Evolutionary conservation across 805 yeast species (phyloP).

Genomic region (Ogataea ganodermae): DNA sequence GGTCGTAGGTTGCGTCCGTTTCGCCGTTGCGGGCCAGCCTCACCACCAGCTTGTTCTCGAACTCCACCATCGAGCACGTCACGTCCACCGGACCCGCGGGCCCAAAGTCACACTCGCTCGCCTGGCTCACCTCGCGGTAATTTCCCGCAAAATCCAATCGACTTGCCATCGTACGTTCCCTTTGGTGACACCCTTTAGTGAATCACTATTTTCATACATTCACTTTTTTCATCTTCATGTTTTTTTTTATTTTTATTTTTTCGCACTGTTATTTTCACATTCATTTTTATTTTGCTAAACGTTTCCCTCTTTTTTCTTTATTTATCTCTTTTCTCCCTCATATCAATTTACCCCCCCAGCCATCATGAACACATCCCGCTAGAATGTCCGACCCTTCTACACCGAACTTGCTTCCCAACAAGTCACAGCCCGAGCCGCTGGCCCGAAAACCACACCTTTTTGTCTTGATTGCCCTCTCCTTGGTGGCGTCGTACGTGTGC

Average conservation of each 20-base stretch:
- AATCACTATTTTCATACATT: too few species aligned
- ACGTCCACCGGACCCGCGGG: constrained; percentile 7
- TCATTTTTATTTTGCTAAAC: background rate
- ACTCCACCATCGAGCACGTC: constrained; percentile 32
- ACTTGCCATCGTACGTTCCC: background rate
- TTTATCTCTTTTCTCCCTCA: background rate
- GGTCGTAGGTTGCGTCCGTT: constrained; percentile 49
- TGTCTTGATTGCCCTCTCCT: constrained; percentile 10
- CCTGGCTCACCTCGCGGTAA: constrained; percentile 14
- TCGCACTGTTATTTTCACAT: background rate
- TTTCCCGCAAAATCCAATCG: constrained; percentile 12
- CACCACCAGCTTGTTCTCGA: constrained; percentile 43
- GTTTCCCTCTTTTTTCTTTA: constrained; percentile 2
- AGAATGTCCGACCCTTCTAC: constrained; percentile 7
- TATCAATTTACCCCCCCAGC: too few species aligned
- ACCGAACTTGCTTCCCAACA: constrained; percentile 14
- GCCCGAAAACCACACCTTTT: constrained; percentile 14
- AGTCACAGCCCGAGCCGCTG: constrained; percentile 13
- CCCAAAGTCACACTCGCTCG: constrained; percentile 6
- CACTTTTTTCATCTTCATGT: background rate
- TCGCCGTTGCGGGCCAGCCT: constrained; percentile 46
- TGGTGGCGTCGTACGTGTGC: constrained; percentile 22
- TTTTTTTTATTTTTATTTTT: background rate
- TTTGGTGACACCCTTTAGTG: background rate
- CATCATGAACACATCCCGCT: background rate